Evolutionary conservation across 2,329 filamentous ascomycete genomes (phyloP), one percentile per base, ranked within the genome.

Genomic region (Colletotrichum navitas): DNA sequence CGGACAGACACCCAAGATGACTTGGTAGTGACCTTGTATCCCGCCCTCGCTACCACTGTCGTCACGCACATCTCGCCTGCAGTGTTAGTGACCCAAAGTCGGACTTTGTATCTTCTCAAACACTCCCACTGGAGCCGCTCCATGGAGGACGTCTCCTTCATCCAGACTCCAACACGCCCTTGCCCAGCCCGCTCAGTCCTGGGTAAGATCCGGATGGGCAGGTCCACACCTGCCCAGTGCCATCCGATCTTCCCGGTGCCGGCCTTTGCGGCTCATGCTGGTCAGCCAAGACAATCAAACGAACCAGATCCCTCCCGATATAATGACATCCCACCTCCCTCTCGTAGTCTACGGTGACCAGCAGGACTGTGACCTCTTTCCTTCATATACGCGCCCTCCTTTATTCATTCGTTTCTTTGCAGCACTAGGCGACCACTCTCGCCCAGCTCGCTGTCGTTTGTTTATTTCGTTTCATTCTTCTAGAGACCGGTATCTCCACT

Each of bases 401-500:
- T 56, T 55, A n/a, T 72, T 54, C 72, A 26, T 73, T 72, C 64
- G 64, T 68, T 73, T 73, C 69, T 59, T 55, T 26, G 58, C 45
- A 54, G 64, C 56, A 29, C 49, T 26, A 3, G 34, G 49, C 29
- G 61, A 63, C 34, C 52, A 63, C 39, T 10, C 52, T 16, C 54
- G 36, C 24, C 39, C 45, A 59, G 49, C 49, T 63, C 32, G 64
- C 61, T 66, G 56, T 43, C 29, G 26, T 55, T 58, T 61, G 34
- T 60, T 73, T 70, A 47, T 72, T 68, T 56, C 36, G 41, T 73
- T 73, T 54, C 41, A 21, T 55, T 49, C 41, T 41, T 47, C 43
- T n/a, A 73, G 72, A 73, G 72, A 73, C 72, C 55, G 72, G 72
- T 72, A 68, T 73, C 72, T 73, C 72, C 64, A 73, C 55, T 58